Conservation (phyloP, 1,139 yeast species). For the Kazachstania sp. region DNA sequence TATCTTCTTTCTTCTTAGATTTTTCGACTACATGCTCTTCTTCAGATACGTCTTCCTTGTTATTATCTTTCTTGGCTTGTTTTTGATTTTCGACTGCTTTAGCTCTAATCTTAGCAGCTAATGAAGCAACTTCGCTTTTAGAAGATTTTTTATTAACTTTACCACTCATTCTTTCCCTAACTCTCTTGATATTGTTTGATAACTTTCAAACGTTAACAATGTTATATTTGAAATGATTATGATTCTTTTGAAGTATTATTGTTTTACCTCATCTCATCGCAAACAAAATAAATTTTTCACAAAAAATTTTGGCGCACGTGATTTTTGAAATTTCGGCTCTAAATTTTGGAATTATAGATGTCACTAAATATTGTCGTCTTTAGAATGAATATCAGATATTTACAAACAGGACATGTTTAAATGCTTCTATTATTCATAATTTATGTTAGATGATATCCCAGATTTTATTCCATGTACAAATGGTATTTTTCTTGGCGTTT, state of each 20-base stretch:
- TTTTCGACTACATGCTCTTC: conserved; percentile 3
- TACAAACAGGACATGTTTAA: no score
- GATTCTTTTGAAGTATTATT: neutral
- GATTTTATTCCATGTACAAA: no score
- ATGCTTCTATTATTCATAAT: no score
- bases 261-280: conserved; percentile 1
- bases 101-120: conserved; percentile 43
- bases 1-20: conserved; percentile 2
- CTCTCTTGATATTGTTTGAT: no score
- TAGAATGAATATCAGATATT: no score
- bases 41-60: conserved; percentile 10
- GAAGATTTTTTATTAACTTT: conserved; percentile 21
- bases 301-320: neutral
- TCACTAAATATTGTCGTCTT: neutral
- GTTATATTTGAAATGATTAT: no score
- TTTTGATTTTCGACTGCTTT: conserved; percentile 39
- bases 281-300: neutral
- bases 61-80: conserved; percentile 10
- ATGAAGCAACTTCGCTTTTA: conserved; percentile 23
- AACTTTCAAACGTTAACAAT: no score
- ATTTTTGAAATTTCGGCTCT: neutral
- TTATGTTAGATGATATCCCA: no score
- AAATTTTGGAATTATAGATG: neutral
- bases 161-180: conserved; percentile 8
- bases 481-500: no score